phyloP scores from a whole-genome alignment of 2,329 filamentous ascomycete genomes.

The Ustulina deusta region DNA sequence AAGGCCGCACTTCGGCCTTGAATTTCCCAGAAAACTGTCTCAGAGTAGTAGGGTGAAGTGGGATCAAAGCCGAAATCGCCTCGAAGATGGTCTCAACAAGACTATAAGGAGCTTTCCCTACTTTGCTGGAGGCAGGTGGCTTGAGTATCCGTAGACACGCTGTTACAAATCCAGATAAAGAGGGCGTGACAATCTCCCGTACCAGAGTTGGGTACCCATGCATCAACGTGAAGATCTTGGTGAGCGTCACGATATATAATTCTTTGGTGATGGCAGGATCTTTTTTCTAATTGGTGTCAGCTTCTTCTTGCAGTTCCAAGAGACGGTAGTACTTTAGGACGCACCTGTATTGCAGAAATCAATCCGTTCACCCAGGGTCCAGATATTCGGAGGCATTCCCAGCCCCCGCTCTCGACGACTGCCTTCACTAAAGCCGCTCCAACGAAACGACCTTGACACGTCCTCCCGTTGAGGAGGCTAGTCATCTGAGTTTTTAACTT shows the following conservation, averaged over 20 bases:
- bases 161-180: constrained; percentile 78
- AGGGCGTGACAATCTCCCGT: constrained; percentile 88
- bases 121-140: constrained; percentile 55
- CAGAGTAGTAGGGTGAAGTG: constrained; percentile 85
- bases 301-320: not conserved
- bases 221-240: constrained; percentile 85
- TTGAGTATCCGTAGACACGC: constrained; percentile 77
- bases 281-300: constrained; percentile 69
- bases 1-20: constrained; percentile 67
- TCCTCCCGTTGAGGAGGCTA: constrained; percentile 82
- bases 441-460: constrained; percentile 78
- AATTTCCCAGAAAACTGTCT: constrained; percentile 80
- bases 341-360: constrained; percentile 77
- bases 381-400: constrained; percentile 80
- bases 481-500: constrained; percentile 84
- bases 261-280: constrained; percentile 82
- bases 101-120: constrained; percentile 56
- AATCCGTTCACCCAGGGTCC: constrained; percentile 83
- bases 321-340: constrained; percentile 29
- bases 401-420: constrained; percentile 83
- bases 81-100: constrained; percentile 77
- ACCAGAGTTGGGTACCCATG: constrained; percentile 85
- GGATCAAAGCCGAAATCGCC: constrained; percentile 77
- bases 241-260: constrained; percentile 79
- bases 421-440: constrained; percentile 84